Percentiles rank a stretch among this genome's conserved stretches.
Evolutionary conservation across 1,284 basidiomycete genomes (phyloP).

Genomic region (Pholiota adiposa): DNA sequence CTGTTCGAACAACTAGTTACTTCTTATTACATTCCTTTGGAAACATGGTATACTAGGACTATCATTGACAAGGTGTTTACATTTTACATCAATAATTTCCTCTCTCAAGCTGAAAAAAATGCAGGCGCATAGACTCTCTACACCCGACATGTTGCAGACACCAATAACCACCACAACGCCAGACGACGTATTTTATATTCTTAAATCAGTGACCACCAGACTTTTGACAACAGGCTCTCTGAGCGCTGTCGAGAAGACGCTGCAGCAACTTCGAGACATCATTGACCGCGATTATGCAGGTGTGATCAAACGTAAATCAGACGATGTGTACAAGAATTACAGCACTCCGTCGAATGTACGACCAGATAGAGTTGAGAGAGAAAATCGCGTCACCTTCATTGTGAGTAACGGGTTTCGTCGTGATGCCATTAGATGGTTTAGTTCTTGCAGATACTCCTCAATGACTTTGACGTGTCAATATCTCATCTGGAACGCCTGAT

Average conservation of each 20-base stretch:
- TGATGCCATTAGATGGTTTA: not conserved
- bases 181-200: slow-evolving; percentile 93
- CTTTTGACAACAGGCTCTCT: slow-evolving; percentile 77
- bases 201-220: slow-evolving; percentile 82
- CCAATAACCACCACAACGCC: slow-evolving; percentile 75
- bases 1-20: slow-evolving; percentile 74
- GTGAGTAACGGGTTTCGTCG: slow-evolving; percentile 51
- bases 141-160: slow-evolving; percentile 67
- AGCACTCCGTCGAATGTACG: slow-evolving; percentile 49
- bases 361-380: slow-evolving; percentile 77
- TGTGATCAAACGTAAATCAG: slow-evolving; percentile 81
- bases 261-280: slow-evolving; percentile 68
- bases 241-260: slow-evolving; percentile 58
- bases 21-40: slow-evolving; percentile 86
- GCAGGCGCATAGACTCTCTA: slow-evolving; percentile 75
- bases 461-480: slow-evolving; percentile 87
- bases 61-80: slow-evolving; percentile 81
- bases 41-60: slow-evolving; percentile 90
- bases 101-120: not conserved
- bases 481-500: slow-evolving; percentile 85
- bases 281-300: slow-evolving; percentile 83
- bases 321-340: slow-evolving; percentile 77
- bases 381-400: slow-evolving; percentile 78
- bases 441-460: slow-evolving; percentile 72
- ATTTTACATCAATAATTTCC: no score